Evolutionary conservation across 2,329 filamentous ascomycete species (phyloP).

Genomic region (Penicillium sumatraense): DNA sequence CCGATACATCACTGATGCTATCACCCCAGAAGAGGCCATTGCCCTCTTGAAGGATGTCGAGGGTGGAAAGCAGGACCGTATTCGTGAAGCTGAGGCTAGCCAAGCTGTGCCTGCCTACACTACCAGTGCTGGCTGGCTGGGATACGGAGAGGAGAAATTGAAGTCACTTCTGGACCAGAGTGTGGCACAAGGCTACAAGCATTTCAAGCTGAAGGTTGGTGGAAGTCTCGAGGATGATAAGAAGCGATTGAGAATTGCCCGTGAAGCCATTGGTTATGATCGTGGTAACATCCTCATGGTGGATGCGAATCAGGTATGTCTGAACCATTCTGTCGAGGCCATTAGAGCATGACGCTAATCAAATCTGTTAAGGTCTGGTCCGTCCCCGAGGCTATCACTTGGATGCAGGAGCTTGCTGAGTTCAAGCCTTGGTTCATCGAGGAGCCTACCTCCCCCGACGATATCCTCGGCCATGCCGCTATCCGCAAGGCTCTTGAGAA

Average conservation of each 20-base stretch:
- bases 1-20: constrained; percentile 90
- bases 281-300: constrained; percentile 86
- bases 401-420: constrained; percentile 80
- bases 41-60: constrained; percentile 69
- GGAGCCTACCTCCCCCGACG: constrained; percentile 88
- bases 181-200: constrained; percentile 73
- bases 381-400: constrained; percentile 83
- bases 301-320: constrained; percentile 78
- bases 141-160: constrained; percentile 88
- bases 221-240: constrained; percentile 73
- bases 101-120: constrained; percentile 88
- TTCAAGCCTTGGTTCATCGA: constrained; percentile 91
- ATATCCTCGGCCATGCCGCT: constrained; percentile 85
- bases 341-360: background rate
- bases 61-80: constrained; percentile 69
- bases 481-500: constrained; percentile 75
- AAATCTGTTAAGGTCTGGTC: constrained; percentile 67
- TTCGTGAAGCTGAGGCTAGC: constrained; percentile 73
- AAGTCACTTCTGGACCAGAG: constrained; percentile 74
- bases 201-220: constrained; percentile 94
- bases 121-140: constrained; percentile 89
- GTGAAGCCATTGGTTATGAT: constrained; percentile 81
- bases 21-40: constrained; percentile 83
- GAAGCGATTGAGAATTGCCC: constrained; percentile 71
- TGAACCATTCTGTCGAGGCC: background rate